Percentiles rank a stretch among this genome's conserved stretches.
These are phyloP conservation scores for Rhizophora apiculata DNA, from an alignment of 345 rosid species.

Conservation along the genomic window DNA sequence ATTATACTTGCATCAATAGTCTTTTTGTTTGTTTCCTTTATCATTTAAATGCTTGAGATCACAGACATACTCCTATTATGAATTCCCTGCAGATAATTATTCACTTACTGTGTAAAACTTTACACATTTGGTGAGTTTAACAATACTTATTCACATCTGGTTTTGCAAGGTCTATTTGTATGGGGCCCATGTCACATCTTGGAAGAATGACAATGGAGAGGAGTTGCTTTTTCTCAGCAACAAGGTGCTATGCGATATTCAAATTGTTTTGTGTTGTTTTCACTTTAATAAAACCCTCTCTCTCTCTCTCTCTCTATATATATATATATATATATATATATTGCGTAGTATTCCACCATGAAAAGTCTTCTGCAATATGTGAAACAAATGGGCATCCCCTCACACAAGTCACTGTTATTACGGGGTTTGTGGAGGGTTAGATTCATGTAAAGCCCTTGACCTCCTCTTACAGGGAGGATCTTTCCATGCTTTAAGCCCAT, in stretches of 20 bases:
- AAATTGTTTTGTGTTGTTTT: not conserved
- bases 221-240: constrained; percentile 76
- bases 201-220: constrained; percentile 89
- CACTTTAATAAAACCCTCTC: not conserved
- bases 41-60: not conserved
- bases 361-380: not conserved
- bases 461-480: not conserved
- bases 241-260: constrained; percentile 41
- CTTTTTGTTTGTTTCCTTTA: not conserved
- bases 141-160: not conserved
- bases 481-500: not conserved
- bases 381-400: not conserved
- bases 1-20: not conserved
- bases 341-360: not conserved
- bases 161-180: constrained; percentile 70
- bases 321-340: not conserved
- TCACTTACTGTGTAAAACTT: not conserved
- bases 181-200: constrained; percentile 90
- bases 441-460: not conserved
- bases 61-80: not conserved
- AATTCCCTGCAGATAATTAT: not conserved
- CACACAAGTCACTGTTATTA: too few relatives aligned
- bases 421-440: too few relatives aligned
- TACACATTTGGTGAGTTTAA: not conserved
- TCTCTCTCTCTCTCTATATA: too few relatives aligned